Evolutionary conservation across 148 eudicot species (phyloP).

Genomic region (Rhododendron ferrugineum): DNA sequence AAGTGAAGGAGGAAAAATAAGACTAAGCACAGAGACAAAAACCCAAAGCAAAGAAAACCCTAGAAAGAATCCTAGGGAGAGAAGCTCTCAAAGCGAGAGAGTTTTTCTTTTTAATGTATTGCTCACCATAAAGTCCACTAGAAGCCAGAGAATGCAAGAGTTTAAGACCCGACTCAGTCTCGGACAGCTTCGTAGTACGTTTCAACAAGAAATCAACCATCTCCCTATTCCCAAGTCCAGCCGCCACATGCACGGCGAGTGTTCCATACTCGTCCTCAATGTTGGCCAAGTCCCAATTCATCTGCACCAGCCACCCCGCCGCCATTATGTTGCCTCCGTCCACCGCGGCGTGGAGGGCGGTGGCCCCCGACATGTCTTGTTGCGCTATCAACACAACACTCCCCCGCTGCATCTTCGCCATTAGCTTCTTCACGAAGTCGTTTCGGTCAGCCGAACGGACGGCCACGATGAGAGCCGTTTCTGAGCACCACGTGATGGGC

Average conservation of each 20-base stretch:
- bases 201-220: neutral
- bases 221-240: neutral
- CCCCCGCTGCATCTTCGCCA: neutral
- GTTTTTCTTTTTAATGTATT: neutral
- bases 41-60: too few species aligned
- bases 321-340: neutral
- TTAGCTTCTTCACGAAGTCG: neutral
- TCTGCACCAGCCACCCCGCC: neutral
- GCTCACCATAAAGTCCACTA: neutral
- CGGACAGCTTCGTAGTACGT: neutral
- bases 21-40: too few species aligned
- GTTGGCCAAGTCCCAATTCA: neutral
- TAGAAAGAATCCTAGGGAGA: too few species aligned
- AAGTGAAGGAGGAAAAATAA: too few species aligned
- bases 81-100: too few species aligned
- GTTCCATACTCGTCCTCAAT: too few species aligned
- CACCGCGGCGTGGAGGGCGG: neutral
- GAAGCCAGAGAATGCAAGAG: neutral
- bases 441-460: neutral
- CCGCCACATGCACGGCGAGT: neutral
- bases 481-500: neutral
- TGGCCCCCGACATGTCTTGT: neutral
- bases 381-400: neutral
- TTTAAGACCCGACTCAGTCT: neutral
- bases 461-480: neutral